These are phyloP conservation scores for Phlegmacium glaucopus DNA, from an alignment of 768 basidiomycete genomes.

Conservation along the genomic window DNA sequence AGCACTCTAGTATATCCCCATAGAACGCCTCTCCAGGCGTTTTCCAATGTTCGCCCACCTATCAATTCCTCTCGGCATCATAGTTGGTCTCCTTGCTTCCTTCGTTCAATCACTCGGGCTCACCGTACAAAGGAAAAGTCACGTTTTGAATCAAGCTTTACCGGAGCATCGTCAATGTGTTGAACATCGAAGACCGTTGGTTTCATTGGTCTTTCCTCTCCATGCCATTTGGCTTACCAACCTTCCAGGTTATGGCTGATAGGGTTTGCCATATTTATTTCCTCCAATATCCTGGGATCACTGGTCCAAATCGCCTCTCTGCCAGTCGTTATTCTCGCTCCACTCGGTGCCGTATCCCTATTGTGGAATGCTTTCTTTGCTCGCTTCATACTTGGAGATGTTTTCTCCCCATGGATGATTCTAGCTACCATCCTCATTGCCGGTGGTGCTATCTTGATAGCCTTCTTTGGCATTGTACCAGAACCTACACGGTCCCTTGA, in stretches of 20 bases:
- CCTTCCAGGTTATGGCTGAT: slow-evolving; percentile 72
- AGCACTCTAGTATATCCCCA: not conserved
- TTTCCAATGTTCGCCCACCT: slow-evolving; percentile 23
- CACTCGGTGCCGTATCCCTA: slow-evolving; percentile 87
- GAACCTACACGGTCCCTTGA: slow-evolving; percentile 85
- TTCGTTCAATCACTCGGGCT: slow-evolving; percentile 89
- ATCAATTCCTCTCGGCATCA: slow-evolving; percentile 50
- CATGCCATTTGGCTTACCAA: not conserved
- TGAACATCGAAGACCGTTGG: slow-evolving; percentile 80
- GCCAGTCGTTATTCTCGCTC: slow-evolving; percentile 92
- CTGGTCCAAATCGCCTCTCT: slow-evolving; percentile 91
- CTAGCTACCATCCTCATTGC: slow-evolving; percentile 88
- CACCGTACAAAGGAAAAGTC: slow-evolving; percentile 91
- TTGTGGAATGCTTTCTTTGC: slow-evolving; percentile 96
- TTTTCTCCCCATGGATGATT: slow-evolving; percentile 81
- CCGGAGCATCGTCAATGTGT: slow-evolving; percentile 61
- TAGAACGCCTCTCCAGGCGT: not conserved
- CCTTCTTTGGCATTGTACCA: slow-evolving; percentile 87
- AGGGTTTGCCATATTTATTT: slow-evolving; percentile 84
- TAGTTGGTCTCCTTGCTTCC: slow-evolving; percentile 73
- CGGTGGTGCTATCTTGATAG: slow-evolving; percentile 85
- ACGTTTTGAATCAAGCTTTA: slow-evolving; percentile 75
- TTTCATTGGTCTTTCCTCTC: slow-evolving; percentile 14
- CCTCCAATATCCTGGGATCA: slow-evolving; percentile 84
- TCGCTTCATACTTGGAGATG: slow-evolving; percentile 76